phyloP scores from a whole-genome alignment of 257 asterid genomes.

The Ocimum tenuiflorum region DNA sequence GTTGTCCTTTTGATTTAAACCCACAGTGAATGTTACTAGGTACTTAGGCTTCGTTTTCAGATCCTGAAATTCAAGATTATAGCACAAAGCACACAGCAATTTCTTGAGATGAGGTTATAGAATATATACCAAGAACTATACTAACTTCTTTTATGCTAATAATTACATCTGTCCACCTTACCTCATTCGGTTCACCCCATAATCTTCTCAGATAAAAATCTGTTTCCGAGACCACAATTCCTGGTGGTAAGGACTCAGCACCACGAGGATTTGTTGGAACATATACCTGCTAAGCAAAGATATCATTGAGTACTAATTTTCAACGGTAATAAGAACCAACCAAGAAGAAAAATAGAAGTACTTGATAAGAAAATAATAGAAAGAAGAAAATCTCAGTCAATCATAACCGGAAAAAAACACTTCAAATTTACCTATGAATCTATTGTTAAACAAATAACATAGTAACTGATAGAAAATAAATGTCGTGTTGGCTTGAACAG shows the following conservation, averaged over 20 bases:
- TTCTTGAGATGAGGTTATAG: not conserved
- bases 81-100: constrained; percentile 16
- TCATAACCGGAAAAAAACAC: not conserved
- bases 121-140: not conserved
- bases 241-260: constrained; percentile 97
- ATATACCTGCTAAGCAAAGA: constrained; percentile 44
- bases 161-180: constrained; percentile 22
- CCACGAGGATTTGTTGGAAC: constrained; percentile 98
- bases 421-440: not conserved
- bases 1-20: constrained; percentile 65
- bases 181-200: constrained; percentile 99
- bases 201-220: constrained; percentile 86
- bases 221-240: constrained; percentile 83
- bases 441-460: not conserved
- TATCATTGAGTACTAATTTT: not conserved
- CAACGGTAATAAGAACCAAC: not conserved
- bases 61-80: constrained; percentile 58
- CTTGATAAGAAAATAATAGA: not conserved
- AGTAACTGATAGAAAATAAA: not conserved
- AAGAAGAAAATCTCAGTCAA: not conserved
- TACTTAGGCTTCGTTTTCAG: constrained; percentile 82
- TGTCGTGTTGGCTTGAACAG: not conserved
- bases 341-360: not conserved
- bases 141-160: constrained; percentile 2
- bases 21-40: constrained; percentile 90